phyloP scores from a whole-genome alignment of 768 basidiomycete genomes.

The Gymnopilus dilepis region DNA sequence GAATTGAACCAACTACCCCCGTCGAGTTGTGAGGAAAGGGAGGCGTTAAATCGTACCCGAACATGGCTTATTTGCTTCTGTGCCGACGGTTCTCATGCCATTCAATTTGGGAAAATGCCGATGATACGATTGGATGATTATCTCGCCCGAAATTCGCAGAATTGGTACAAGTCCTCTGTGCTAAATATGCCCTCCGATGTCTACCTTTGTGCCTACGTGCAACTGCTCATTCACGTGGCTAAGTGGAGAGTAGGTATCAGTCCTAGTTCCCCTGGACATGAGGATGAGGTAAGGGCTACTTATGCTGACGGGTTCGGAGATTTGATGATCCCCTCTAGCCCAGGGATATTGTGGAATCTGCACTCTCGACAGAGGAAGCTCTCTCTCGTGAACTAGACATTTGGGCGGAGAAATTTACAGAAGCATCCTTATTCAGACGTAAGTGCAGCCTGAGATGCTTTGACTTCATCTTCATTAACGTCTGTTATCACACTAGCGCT shows the following conservation, averaged over 20 bases:
- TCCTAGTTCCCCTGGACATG: slow-evolving; percentile 1
- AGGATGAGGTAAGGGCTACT: background rate
- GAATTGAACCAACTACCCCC: slow-evolving; percentile 64
- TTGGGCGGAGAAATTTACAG: slow-evolving; percentile 48
- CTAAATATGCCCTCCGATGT: slow-evolving; percentile 47
- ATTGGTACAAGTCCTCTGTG: slow-evolving; percentile 52
- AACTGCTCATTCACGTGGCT: slow-evolving; percentile 54
- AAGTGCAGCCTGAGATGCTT: slow-evolving; percentile 17
- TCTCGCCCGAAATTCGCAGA: slow-evolving; percentile 52
- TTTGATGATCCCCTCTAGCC: slow-evolving; percentile 29
- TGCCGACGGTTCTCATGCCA: slow-evolving; percentile 76
- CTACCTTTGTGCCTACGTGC: slow-evolving; percentile 58
- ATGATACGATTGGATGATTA: slow-evolving; percentile 69
- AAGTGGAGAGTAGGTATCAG: slow-evolving; percentile 43
- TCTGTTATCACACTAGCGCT: slow-evolving; percentile 34
- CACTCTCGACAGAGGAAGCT: slow-evolving; percentile 43
- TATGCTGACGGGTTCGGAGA: background rate
- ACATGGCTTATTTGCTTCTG: slow-evolving; percentile 81
- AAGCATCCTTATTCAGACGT: slow-evolving; percentile 42
- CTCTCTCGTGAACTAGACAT: slow-evolving; percentile 41
- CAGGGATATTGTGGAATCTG: slow-evolving; percentile 37
- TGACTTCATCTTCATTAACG: background rate
- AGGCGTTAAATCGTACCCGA: slow-evolving; percentile 71
- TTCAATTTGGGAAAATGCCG: slow-evolving; percentile 76
- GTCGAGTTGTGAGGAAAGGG: slow-evolving; percentile 57